A percentile compares a stretch with the other conserved stretches of the same genome.
Conservation (phyloP, 208 protist genomes). For the Crithidia mellificae region DNA sequence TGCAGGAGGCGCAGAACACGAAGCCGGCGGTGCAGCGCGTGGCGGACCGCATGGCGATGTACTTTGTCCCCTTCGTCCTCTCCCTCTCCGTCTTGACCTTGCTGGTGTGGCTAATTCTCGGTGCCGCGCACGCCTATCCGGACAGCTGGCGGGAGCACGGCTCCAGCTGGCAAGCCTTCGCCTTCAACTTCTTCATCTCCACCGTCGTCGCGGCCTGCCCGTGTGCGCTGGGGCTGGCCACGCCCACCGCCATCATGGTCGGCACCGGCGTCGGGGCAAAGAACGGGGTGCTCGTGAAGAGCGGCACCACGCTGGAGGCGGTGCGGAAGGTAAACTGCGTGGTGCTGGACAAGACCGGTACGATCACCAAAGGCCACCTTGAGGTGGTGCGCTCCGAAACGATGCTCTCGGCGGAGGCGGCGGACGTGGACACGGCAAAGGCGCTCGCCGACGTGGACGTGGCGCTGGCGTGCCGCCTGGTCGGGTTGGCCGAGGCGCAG, state of each 20-base stretch:
- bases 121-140: slow-evolving; percentile 62
- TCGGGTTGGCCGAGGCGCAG: slow-evolving; percentile 60
- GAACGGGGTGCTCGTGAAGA: slow-evolving; percentile 94
- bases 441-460: slow-evolving; percentile 11
- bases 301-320: slow-evolving; percentile 87
- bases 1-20: slow-evolving; percentile 95
- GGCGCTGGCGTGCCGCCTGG: slow-evolving; percentile 23
- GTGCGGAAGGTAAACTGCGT: slow-evolving; percentile 78
- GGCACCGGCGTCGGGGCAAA: slow-evolving; percentile 94
- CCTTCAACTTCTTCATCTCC: slow-evolving; percentile 94
- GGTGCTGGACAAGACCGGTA: slow-evolving; percentile 98
- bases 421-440: too few species aligned
- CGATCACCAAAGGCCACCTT: slow-evolving; percentile 93
- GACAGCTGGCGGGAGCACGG: slow-evolving; percentile 46
- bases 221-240: slow-evolving; percentile 96
- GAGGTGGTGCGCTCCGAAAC: slow-evolving; percentile 53
- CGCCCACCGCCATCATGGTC: slow-evolving; percentile 97
- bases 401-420: not conserved
- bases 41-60: slow-evolving; percentile 86
- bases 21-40: slow-evolving; percentile 95
- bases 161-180: slow-evolving; percentile 66
- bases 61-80: slow-evolving; percentile 95
- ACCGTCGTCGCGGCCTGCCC: slow-evolving; percentile 97
- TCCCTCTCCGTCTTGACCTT: slow-evolving; percentile 87
- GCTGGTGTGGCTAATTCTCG: slow-evolving; percentile 88